Percentiles rank a stretch among this genome's conserved stretches.
Evolutionary conservation across 306 rosid genomes (phyloP).

Genomic region (Pterocarpus macrocarpus): DNA sequence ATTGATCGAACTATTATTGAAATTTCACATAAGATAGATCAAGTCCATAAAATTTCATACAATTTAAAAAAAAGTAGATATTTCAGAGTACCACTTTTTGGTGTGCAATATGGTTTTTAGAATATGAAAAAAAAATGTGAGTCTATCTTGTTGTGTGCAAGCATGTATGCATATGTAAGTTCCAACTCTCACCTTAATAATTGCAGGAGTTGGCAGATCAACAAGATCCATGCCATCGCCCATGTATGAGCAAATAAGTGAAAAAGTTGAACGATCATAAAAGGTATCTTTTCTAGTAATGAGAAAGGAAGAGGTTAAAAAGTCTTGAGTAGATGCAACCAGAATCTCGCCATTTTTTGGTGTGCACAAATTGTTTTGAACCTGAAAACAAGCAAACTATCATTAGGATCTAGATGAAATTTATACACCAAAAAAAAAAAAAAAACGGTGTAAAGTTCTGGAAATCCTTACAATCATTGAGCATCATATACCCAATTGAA

Average conservation of each 20-base stretch:
- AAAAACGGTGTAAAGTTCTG: not conserved
- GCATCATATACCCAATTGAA: slow-evolving; percentile 27
- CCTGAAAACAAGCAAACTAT: slow-evolving; percentile 62
- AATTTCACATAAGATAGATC: not conserved
- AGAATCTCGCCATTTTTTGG: slow-evolving; percentile 97
- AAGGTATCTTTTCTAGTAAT: slow-evolving; percentile 93
- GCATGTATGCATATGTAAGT: not conserved
- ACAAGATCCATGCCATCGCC: slow-evolving; percentile 85
- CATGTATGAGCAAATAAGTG: slow-evolving; percentile 90
- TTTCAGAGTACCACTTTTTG: slow-evolving; percentile 11
- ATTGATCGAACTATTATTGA: slow-evolving; percentile 3
- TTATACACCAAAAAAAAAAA: slow-evolving; percentile 9
- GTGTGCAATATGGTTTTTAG: not conserved
- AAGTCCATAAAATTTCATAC: not conserved
- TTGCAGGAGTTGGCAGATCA: slow-evolving; percentile 95
- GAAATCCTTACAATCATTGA: slow-evolving; percentile 22
- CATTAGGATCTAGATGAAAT: slow-evolving; percentile 26
- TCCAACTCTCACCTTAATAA: slow-evolving; percentile 72
- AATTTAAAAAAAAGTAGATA: not conserved
- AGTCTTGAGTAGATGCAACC: slow-evolving; percentile 99
- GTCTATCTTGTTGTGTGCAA: not conserved
- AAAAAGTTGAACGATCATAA: slow-evolving; percentile 92
- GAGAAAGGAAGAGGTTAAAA: slow-evolving; percentile 93
- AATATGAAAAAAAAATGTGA: not conserved
- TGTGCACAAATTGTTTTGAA: slow-evolving; percentile 95